Conservation (phyloP, 495 filamentous ascomycete genomes). For the Darksidea phi region DNA sequence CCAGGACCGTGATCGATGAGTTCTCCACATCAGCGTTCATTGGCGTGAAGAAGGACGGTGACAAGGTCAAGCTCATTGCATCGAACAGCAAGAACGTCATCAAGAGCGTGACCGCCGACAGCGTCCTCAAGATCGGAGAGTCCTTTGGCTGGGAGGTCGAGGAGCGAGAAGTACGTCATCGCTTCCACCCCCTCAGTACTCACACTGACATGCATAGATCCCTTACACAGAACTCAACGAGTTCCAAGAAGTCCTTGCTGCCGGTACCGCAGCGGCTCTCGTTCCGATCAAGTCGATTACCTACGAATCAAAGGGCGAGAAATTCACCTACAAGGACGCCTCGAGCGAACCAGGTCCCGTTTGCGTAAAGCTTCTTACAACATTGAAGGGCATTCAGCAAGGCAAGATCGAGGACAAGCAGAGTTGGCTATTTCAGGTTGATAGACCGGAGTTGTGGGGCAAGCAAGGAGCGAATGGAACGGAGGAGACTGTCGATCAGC, state of each 20-base stretch:
- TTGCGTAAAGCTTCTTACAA: conserved; percentile 66
- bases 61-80: conserved; percentile 67
- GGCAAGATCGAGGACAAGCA: conserved; percentile 74
- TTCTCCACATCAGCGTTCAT: conserved; percentile 88
- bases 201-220: conserved; percentile 50
- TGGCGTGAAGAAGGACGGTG: conserved; percentile 61
- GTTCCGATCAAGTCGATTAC: conserved; percentile 90
- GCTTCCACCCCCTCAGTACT: neutral
- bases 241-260: conserved; percentile 86
- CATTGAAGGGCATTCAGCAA: conserved; percentile 78
- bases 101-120: conserved; percentile 74
- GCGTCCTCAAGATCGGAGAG: conserved; percentile 64
- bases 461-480: neutral
- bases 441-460: conserved; percentile 38
- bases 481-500: conserved; percentile 15
- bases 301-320: conserved; percentile 63
- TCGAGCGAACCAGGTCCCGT: conserved; percentile 55
- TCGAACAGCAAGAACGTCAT: conserved; percentile 81
- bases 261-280: conserved; percentile 86
- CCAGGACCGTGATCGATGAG: conserved; percentile 78
- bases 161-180: conserved; percentile 37
- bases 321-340: conserved; percentile 50
- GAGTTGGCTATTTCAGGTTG: conserved; percentile 66
- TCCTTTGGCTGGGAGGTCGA: conserved; percentile 42
- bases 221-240: conserved; percentile 71